A percentile compares a stretch with the other conserved stretches of the same genome.
Evolutionary conservation across 345 rosid genomes (phyloP).

Genomic region (Mallotus nudiflorus): DNA sequence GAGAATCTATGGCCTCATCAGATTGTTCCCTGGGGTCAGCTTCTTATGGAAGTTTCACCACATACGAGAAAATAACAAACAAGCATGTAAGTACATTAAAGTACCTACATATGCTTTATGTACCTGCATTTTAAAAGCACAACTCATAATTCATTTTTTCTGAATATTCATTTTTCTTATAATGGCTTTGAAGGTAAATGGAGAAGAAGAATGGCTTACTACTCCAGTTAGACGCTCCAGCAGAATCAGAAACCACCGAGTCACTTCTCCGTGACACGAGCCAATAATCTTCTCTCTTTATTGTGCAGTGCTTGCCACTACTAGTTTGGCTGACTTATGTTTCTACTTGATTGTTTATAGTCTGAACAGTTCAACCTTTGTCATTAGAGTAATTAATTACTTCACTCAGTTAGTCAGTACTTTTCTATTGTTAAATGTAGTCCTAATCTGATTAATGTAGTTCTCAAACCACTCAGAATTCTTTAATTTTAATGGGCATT

Average conservation of each 20-base stretch:
- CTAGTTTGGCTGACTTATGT: conserved; percentile 2
- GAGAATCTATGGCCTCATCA: conserved; percentile 70
- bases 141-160: not conserved
- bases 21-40: conserved; percentile 53
- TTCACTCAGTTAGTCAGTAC: not conserved
- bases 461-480: conserved; percentile 1
- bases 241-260: conserved; percentile 60
- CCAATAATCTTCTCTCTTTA: not conserved
- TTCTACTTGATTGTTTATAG: not conserved
- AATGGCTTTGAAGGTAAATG: conserved; percentile 45
- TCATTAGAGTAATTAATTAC: not conserved
- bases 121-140: not conserved
- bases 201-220: conserved; percentile 55
- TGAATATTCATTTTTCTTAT: not conserved
- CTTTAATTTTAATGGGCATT: not conserved
- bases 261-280: conserved; percentile 42
- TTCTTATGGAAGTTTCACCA: conserved; percentile 82
- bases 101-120: not conserved
- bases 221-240: conserved; percentile 92
- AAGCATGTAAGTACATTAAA: conserved; percentile 65
- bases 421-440: not conserved
- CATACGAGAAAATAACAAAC: conserved; percentile 63
- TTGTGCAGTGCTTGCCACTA: not conserved
- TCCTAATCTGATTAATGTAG: not conserved
- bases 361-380: too few species aligned